Evolutionary conservation across 2,329 filamentous ascomycete species (phyloP), one percentile per base, ranked within the genome.

Genomic region (Botrytis cinerea): DNA sequence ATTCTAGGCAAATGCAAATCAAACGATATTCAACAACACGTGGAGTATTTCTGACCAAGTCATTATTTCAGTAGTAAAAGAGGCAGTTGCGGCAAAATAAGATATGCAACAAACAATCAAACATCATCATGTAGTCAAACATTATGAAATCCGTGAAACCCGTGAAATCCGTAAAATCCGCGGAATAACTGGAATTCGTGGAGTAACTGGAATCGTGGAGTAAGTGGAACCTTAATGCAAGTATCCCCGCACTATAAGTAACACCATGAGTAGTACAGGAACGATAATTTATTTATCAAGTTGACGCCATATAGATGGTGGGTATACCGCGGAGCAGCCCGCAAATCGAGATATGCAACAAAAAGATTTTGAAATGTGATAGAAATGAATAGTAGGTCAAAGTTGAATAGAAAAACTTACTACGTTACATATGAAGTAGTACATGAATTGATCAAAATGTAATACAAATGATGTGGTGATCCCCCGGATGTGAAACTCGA

Each of bases 31-130:
- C n/a, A 18, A 35, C 16, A 54, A 57, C 25, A 68, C 64, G 35
- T 68, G 64, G 64, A 68, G 35, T n/a, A 57, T 57, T n/a, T 43
- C 16, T 18, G 5, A 32, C 25, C 48, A 68, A 40, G 35, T 57
- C n/a, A 57, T 57, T 57, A 20, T 14, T 20, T 12, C 1, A 57
- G 2, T 43, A 22, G 28, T 20, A 16, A 22, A 20, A 40, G 57
- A 68, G 64, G 35, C 5, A 43, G 48, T 54, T 43, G 35, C 64
- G 48, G 64, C 48, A 68, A 68, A 68, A 43, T 57, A 57, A 68
- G 64, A 68, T 57, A 68, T 68, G 25, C 48, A 68, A 57, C 64
- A 68, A 67, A 57, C 14, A 43, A 20, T 6, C 7, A n/a, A 20
- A 43, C 1, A 10, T 25, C 18, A 68, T 54, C 5, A 54, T 54